A percentile compares a stretch with the other conserved stretches of the same genome.
Evolutionary conservation across 805 yeast genomes (phyloP).

Genomic region (Geotrichum ghanense): DNA sequence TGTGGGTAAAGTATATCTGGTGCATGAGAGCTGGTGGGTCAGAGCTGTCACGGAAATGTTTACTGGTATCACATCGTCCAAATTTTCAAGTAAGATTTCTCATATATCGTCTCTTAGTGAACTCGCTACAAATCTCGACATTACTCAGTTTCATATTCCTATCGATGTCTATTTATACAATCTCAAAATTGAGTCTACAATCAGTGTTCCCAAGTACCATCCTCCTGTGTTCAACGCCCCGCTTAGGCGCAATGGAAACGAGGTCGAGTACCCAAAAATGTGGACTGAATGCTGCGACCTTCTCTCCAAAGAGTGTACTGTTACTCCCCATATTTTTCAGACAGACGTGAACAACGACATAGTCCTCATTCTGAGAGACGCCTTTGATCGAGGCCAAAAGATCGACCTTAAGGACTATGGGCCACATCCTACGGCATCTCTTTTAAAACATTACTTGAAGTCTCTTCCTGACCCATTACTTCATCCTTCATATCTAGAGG

Average conservation of each 20-base stretch:
- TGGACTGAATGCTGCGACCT: constrained; percentile 19
- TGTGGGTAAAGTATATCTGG: constrained; percentile 56
- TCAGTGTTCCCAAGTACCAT: constrained; percentile 36
- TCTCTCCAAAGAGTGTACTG: constrained; percentile 8
- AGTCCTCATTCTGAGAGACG: constrained; percentile 19
- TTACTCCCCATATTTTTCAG: constrained; percentile 10
- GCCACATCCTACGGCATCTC: constrained; percentile 37
- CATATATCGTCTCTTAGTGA: constrained; percentile 42
- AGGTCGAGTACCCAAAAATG: constrained; percentile 21
- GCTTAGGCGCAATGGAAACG: constrained; percentile 19
- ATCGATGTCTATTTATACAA: constrained; percentile 65
- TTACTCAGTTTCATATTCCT: constrained; percentile 65
- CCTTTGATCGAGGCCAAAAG: constrained; percentile 37
- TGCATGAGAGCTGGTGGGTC: constrained; percentile 86
- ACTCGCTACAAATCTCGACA: constrained; percentile 52
- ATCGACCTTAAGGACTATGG: constrained; percentile 48
- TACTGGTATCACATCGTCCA: constrained; percentile 46
- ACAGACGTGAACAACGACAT: constrained; percentile 8
- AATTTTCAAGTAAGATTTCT: constrained; percentile 31
- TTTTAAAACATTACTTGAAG: constrained; percentile 34
- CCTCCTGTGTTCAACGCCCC: constrained; percentile 24
- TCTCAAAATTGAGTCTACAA: constrained; percentile 37
- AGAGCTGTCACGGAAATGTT: constrained; percentile 65
- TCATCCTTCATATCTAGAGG: constrained; percentile 34
- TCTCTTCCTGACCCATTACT: constrained; percentile 45